These are phyloP conservation scores for Pseudozyma sp. DNA, from an alignment of 1,284 basidiomycete species.

Conservation along the genomic window DNA sequence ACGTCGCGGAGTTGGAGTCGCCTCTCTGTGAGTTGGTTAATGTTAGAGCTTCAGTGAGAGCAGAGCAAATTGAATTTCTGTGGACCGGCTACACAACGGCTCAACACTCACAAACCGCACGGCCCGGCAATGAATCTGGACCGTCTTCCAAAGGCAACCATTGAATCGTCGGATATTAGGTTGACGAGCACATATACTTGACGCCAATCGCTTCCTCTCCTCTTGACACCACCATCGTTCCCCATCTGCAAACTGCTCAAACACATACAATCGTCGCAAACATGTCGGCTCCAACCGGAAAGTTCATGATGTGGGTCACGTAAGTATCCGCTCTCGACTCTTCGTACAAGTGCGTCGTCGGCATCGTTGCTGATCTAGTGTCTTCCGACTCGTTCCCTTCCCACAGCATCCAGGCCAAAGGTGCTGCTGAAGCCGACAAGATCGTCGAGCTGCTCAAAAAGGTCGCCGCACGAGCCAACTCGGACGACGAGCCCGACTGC, in stretches of 20 bases:
- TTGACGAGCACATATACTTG: no score
- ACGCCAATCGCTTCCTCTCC: no score
- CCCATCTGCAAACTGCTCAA: neutral
- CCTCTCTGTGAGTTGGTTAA: neutral
- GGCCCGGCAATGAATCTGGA: conserved; percentile 9
- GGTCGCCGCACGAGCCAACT: conserved; percentile 39
- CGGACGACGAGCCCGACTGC: conserved; percentile 51
- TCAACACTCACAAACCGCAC: neutral
- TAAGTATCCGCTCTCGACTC: conserved; percentile 12
- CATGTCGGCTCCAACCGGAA: conserved; percentile 45
- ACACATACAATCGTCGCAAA: neutral
- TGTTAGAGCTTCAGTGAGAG: no score
- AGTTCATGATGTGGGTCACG: conserved; percentile 45
- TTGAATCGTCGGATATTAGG: neutral
- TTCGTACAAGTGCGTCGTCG: neutral
- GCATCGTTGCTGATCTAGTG: neutral
- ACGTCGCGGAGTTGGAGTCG: neutral
- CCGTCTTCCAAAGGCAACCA: neutral
- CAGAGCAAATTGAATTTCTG: neutral
- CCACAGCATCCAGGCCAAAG: conserved; percentile 43
- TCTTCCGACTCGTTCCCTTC: neutral
- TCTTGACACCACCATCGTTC: neutral
- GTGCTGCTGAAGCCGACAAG: conserved; percentile 41
- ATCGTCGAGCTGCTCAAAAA: conserved; percentile 41
- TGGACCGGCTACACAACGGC: conserved; percentile 2